Conservation (phyloP, 2,329 filamentous ascomycete genomes). For the Chrysoporthe puriensis region DNA sequence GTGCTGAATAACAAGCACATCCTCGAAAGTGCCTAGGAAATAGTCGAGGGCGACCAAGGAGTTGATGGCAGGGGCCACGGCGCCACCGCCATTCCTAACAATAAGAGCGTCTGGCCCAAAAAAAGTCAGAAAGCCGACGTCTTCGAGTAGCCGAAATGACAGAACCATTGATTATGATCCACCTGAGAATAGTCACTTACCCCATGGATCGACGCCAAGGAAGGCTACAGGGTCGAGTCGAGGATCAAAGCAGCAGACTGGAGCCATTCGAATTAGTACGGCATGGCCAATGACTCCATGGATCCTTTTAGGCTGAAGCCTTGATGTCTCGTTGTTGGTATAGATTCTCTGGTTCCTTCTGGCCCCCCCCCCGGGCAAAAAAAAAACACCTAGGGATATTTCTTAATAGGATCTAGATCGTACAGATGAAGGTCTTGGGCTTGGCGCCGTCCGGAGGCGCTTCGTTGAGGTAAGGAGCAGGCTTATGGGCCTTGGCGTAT, state of each 20-base stretch:
- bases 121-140: not conserved
- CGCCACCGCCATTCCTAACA: conserved; percentile 7
- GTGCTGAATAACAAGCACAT: conserved; percentile 11
- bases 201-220: conserved; percentile 7
- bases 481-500: conserved; percentile 4
- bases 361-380: not conserved
- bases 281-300: not conserved
- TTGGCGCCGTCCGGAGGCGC: not conserved
- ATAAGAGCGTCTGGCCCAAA: conserved; percentile 1
- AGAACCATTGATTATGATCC: not conserved
- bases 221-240: conserved; percentile 4
- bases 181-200: not conserved
- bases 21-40: conserved; percentile 9
- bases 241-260: conserved; percentile 18
- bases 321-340: no score
- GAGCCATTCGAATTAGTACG: not conserved
- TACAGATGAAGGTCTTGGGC: conserved; percentile 16
- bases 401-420: not conserved
- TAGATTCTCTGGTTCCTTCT: not conserved
- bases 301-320: no score
- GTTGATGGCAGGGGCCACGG: conserved; percentile 1
- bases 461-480: not conserved
- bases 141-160: not conserved
- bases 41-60: conserved; percentile 5
- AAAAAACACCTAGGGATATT: no score